Percentiles rank a stretch among this genome's conserved stretches.
Evolutionary conservation across 2,329 filamentous ascomycete species (phyloP).

Genomic region (Echinosphaeria canescens): DNA sequence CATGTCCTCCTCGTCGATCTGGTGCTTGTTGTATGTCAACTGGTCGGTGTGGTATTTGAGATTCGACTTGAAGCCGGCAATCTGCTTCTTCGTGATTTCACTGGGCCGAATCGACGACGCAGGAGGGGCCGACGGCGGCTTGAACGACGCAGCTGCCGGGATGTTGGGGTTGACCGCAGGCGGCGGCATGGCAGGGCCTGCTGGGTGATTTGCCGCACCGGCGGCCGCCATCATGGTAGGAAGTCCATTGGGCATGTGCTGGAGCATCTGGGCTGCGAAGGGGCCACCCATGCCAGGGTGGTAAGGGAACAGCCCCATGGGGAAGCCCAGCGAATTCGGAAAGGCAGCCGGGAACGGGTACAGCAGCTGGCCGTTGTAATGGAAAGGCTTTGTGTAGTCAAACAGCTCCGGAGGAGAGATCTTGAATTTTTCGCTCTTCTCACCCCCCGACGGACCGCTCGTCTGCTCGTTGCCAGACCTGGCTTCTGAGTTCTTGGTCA

Average conservation of each 20-base stretch:
- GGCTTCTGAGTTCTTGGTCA: constrained; percentile 5
- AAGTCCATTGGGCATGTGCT: too few relatives aligned
- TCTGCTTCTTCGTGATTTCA: constrained; percentile 36
- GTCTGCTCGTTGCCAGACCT: constrained; percentile 3
- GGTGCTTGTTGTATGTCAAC: constrained; percentile 36
- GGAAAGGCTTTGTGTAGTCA: constrained; percentile 20
- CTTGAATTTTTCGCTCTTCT: constrained; percentile 12
- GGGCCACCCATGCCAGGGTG: too few relatives aligned
- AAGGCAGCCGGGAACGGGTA: constrained; percentile 11
- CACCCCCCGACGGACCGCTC: background rate
- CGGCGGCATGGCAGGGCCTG: too few relatives aligned
- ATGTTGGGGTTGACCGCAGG: too few relatives aligned
- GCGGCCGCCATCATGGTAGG: too few relatives aligned
- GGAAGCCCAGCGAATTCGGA: too few relatives aligned
- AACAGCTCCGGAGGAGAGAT: constrained; percentile 20
- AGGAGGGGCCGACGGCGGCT: constrained; percentile 15
- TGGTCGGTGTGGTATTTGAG: constrained; percentile 35
- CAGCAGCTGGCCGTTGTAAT: constrained; percentile 11
- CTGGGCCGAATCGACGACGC: constrained; percentile 37
- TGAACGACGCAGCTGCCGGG: constrained; percentile 6
- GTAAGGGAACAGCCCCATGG: too few relatives aligned
- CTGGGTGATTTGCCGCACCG: too few relatives aligned
- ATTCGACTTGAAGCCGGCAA: constrained; percentile 25
- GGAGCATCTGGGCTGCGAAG: background rate
- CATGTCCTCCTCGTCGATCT: constrained; percentile 33